These are phyloP conservation scores for Raphanus raphanistrum DNA, from an alignment of 345 rosid species.

Conservation along the genomic window DNA sequence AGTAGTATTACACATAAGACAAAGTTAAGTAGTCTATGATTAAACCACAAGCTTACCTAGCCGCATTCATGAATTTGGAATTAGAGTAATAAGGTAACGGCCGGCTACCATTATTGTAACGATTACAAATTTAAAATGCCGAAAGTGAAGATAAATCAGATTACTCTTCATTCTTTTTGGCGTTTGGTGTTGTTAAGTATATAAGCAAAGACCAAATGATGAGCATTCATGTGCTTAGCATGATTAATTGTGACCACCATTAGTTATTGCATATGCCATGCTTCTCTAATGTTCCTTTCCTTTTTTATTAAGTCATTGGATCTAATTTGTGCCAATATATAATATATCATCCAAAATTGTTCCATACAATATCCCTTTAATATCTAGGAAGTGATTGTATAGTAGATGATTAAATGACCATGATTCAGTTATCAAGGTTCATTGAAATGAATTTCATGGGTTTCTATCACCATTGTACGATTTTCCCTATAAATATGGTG, in stretches of 20 bases:
- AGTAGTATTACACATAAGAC: not conserved
- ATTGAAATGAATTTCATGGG: not conserved
- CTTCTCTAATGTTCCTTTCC: slow-evolving; percentile 22
- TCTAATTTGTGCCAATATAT: not conserved
- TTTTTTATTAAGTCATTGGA: slow-evolving; percentile 4
- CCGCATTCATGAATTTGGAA: slow-evolving; percentile 5
- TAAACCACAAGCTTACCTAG: not conserved
- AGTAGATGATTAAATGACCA: not conserved
- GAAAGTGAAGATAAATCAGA: slow-evolving; percentile 32
- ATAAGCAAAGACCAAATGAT: slow-evolving; percentile 40
- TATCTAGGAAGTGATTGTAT: not conserved
- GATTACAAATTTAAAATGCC: slow-evolving; percentile 5
- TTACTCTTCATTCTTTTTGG: slow-evolving; percentile 7
- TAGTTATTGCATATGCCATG: slow-evolving; percentile 29
- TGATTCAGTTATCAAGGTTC: not conserved
- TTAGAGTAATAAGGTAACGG: slow-evolving; percentile 17
- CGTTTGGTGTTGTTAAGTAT: slow-evolving; percentile 33
- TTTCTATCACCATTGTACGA: not conserved
- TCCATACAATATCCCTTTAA: not conserved
- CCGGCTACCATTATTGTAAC: slow-evolving; percentile 9
- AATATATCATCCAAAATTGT: not conserved
- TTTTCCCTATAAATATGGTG: not conserved
- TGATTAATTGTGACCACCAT: slow-evolving; percentile 35
- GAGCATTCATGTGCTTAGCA: slow-evolving; percentile 41
- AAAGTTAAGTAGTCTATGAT: not conserved